Base-by-base conservation (phyloP, 805 yeast species). In the Wickerhamomyces ciferrii region DNA sequence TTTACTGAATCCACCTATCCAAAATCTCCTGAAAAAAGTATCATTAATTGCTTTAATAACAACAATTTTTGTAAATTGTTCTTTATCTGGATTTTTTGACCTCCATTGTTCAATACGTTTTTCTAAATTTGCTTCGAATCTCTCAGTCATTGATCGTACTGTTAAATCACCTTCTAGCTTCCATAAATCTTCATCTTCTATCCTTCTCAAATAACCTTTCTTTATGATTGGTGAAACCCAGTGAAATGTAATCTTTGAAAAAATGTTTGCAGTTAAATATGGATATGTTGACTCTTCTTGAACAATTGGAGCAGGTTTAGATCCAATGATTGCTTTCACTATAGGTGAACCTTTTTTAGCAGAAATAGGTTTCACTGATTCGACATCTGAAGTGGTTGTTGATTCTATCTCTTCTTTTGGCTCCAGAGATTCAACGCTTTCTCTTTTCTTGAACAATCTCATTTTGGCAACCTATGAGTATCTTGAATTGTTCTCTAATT, bases 161-260 rank as follows among this genome's bases (percentile, higher is more conserved):
- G 59, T 54, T 38, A 71, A 58, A 18, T 68, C 65, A 3, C 67
- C 71, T 6, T 65, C 71, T 8, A 78, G 52, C 6, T 49, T 47
- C 51, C 64, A 84, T 49, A 84, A 57, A 60, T 84, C 91, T 35
- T 74, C 74, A 1, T 78, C 75, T 43, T 72, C 75, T 24, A 84
- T 57, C 13, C 87, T 79, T 53, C 91, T 69, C 49, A 76, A 71
- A 60, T 84, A 84, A 0, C 90, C 91, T 15, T 48, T 50, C 44
- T 54, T 56, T 34, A 59, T 55, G 25, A 59, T 39, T n/a, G 55
- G 55, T 11, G 40, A 13, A 7, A 52, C 53, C 62, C 63, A 60
- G 1, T 35, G 35, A 44, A 60, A 59, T 1, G 55, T 49, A 14
- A 59, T 13, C 5, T 29, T 15, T 4, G 58, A 52, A 20, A 53